Conservation (phyloP, 2,329 filamentous ascomycete genomes). For the Trichoderma endophyticum region DNA sequence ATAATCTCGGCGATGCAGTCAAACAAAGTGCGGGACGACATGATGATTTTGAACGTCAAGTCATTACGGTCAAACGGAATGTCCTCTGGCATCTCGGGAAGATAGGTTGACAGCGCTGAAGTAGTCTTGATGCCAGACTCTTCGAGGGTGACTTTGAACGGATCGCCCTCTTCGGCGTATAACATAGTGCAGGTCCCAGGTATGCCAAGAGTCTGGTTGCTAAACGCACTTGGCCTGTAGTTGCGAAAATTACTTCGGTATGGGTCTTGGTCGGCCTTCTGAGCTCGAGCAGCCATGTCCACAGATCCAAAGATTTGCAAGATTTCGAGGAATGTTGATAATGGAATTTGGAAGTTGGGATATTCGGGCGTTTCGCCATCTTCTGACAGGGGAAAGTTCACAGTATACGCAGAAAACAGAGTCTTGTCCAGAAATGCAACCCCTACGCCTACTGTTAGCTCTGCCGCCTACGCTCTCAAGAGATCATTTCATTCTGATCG, state of each 20-base stretch:
- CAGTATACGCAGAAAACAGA: conserved; percentile 82
- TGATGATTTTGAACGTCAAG: conserved; percentile 89
- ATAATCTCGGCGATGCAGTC: conserved; percentile 69
- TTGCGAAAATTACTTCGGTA: conserved; percentile 61
- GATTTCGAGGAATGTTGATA: conserved; percentile 85
- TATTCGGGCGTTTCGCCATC: conserved; percentile 43
- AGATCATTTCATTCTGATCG: conserved; percentile 22
- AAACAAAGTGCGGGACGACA: conserved; percentile 71
- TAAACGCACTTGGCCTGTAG: conserved; percentile 72
- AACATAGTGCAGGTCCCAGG: conserved; percentile 81
- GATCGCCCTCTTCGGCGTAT: conserved; percentile 70
- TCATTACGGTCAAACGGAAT: conserved; percentile 85
- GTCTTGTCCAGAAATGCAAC: conserved; percentile 78
- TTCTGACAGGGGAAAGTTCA: conserved; percentile 48
- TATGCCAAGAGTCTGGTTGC: conserved; percentile 76
- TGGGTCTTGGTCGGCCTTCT: conserved; percentile 57
- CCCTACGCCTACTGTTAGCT: conserved; percentile 27
- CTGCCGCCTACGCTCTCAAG: not conserved
- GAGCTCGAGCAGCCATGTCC: conserved; percentile 57
- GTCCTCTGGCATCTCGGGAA: conserved; percentile 68
- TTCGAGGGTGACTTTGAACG: conserved; percentile 80
- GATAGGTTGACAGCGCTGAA: conserved; percentile 86
- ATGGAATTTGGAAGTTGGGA: conserved; percentile 80
- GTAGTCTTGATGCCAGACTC: conserved; percentile 85
- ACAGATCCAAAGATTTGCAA: conserved; percentile 93